These are phyloP conservation scores for Candida sanyiensis DNA, from an alignment of 805 yeast genomes.

Conservation along the genomic window DNA sequence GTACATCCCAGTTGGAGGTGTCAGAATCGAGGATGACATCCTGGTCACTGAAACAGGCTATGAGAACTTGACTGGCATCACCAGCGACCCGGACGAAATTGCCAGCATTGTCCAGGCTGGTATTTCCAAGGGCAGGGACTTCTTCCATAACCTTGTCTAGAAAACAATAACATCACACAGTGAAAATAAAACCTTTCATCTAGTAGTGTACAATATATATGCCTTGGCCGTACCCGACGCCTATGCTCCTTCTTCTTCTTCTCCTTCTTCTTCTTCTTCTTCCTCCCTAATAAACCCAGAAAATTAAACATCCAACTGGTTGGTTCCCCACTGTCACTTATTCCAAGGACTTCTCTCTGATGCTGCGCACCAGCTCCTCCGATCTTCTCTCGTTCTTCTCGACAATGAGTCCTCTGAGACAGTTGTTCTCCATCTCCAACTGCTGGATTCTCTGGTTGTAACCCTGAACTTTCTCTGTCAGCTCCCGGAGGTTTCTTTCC, in stretches of 20 bases:
- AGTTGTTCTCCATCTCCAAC: conserved; percentile 57
- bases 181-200: background rate
- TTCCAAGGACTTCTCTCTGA: conserved; percentile 27
- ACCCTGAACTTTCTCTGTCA: conserved; percentile 39
- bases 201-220: background rate
- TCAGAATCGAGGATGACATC: conserved; percentile 91
- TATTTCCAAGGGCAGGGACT: conserved; percentile 48
- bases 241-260: too few species aligned
- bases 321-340: background rate
- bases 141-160: conserved; percentile 46
- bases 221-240: too few species aligned
- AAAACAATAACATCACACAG: background rate
- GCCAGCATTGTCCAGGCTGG: conserved; percentile 72
- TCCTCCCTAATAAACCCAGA: too few species aligned
- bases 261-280: too few species aligned
- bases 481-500: conserved; percentile 40
- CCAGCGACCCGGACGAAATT: conserved; percentile 82
- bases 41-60: conserved; percentile 69
- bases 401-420: conserved; percentile 47
- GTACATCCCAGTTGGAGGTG: conserved; percentile 93
- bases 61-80: conserved; percentile 76
- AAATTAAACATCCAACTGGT: too few species aligned
- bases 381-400: conserved; percentile 44
- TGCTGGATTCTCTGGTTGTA: conserved; percentile 44
- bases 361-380: conserved; percentile 31